Evolutionary conservation across 2,329 filamentous ascomycete species (phyloP), one percentile per base, ranked within the genome.

Genomic region (Cladosporium halotolerans): DNA sequence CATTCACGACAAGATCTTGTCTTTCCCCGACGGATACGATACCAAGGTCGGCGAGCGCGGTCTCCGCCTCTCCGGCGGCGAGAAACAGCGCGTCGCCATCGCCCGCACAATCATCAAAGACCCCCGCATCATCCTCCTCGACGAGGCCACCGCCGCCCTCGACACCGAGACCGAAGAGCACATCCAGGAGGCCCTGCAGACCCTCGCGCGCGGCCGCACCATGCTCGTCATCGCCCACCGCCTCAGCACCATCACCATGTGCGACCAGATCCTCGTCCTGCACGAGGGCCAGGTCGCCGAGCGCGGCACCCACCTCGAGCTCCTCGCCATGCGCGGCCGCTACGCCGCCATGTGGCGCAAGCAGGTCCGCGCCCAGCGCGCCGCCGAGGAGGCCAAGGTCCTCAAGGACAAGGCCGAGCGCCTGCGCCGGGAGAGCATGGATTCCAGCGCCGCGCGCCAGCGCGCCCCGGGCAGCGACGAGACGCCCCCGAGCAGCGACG

Each of bases 61-160:
- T 32, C 77, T 96, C 45, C 84, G 89, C 48, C 77, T 96, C 3
- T 95, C 89, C 56, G 91, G 91, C 55, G 91, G 91, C 49, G 91
- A 96, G 71, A 95, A 95, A 70, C 91, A 96, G 69, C 85, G 91
- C 48, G 89, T 96, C 45, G 91, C 91, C 3, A 96, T 96, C 69
- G 91, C 91, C 16, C 85, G 91, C 51, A 95, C 91, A 0, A 93
- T 96, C 58, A 78, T 96, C 60, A 96, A 96, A 72, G 83, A 95
- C 61, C 90, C 91, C 1, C 84, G 86, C 48, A 91, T 96, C 64
- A 95, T 96, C 66, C 86, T 96, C 72, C 77, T 96, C 38, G 91
- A 96, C 67, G 91, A 96, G 71, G 91, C 91, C 10, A 96, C 90
- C 1, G 92, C 91, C 33, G 90, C 91, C 9, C 76, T 96, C 31